A percentile compares a stretch with the other conserved stretches of the same genome.
Conservation (phyloP, 73 alveolate genomes). For the Tetrahymena thermophila region DNA sequence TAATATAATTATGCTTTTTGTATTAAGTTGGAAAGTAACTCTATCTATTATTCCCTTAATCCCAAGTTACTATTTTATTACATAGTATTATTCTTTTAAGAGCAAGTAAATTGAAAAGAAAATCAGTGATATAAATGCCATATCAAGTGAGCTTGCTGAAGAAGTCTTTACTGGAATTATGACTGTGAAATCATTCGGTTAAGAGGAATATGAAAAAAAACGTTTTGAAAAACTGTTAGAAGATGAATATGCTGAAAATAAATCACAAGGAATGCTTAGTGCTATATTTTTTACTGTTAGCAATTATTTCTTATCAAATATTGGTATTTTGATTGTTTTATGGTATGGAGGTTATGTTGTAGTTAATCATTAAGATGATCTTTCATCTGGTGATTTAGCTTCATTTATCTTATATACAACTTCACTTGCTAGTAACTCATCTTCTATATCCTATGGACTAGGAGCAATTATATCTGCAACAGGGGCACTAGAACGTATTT, state of each 20-base stretch:
- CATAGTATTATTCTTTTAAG: conserved; percentile 9
- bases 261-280: not conserved
- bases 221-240: not conserved
- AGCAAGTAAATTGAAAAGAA: conserved; percentile 16
- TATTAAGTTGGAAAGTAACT: conserved; percentile 29
- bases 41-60: conserved; percentile 22
- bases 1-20: conserved; percentile 7
- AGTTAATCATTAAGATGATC: not conserved
- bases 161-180: conserved; percentile 36
- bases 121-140: conserved; percentile 27
- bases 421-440: conserved; percentile 9
- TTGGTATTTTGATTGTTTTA: conserved; percentile 28
- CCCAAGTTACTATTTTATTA: conserved; percentile 9
- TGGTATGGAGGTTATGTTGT: conserved; percentile 40
- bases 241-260: not conserved
- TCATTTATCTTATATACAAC: conserved; percentile 10
- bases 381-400: conserved; percentile 16
- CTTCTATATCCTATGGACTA: conserved; percentile 16
- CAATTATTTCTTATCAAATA: conserved; percentile 15
- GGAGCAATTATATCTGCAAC: conserved; percentile 34
- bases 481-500: conserved; percentile 38
- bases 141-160: conserved; percentile 25
- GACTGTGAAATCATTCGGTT: conserved; percentile 32
- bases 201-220: conserved; percentile 26
- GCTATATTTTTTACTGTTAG: not conserved